These are phyloP conservation scores for Cicer yamashitae DNA, from an alignment of 306 rosid genomes.

Conservation along the genomic window DNA sequence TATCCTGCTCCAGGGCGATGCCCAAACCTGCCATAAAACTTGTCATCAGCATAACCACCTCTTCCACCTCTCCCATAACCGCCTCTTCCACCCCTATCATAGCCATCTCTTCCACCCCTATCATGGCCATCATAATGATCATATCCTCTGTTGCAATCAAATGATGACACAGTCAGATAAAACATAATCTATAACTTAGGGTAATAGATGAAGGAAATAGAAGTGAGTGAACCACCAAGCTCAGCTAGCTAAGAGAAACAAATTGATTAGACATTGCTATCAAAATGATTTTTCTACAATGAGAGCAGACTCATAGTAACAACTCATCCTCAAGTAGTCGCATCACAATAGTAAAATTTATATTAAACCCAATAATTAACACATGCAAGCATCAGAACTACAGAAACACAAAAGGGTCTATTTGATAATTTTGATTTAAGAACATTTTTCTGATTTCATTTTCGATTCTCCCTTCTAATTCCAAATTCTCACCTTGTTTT, in stretches of 20 bases:
- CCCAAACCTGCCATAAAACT: constrained; percentile 76
- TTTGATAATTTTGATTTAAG: not conserved
- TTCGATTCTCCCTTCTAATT: not conserved
- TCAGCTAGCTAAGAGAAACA: constrained; percentile 35
- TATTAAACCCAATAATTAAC: constrained; percentile 14
- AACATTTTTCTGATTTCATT: not conserved
- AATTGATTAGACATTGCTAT: constrained; percentile 5
- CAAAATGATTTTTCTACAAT: constrained; percentile 1
- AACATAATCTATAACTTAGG: constrained; percentile 18
- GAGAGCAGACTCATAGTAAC: constrained; percentile 20
- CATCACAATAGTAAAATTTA: not conserved
- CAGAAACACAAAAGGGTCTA: not conserved
- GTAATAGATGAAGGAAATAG: constrained; percentile 14
- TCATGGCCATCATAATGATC: constrained; percentile 85
- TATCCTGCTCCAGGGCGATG: constrained; percentile 74
- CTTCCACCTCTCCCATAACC: constrained; percentile 72
- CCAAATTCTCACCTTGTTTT: not conserved
- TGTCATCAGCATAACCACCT: constrained; percentile 79
- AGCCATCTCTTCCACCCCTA: constrained; percentile 77
- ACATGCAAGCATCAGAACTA: not conserved
- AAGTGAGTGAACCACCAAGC: constrained; percentile 16
- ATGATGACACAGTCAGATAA: not conserved
- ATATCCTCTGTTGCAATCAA: constrained; percentile 63
- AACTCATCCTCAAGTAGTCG: constrained; percentile 15
- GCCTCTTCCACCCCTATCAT: constrained; percentile 65